Evolutionary conservation across 2,329 filamentous ascomycete genomes (phyloP), one percentile per base, ranked within the genome.

Genomic region (Dactylellina leptospora): DNA sequence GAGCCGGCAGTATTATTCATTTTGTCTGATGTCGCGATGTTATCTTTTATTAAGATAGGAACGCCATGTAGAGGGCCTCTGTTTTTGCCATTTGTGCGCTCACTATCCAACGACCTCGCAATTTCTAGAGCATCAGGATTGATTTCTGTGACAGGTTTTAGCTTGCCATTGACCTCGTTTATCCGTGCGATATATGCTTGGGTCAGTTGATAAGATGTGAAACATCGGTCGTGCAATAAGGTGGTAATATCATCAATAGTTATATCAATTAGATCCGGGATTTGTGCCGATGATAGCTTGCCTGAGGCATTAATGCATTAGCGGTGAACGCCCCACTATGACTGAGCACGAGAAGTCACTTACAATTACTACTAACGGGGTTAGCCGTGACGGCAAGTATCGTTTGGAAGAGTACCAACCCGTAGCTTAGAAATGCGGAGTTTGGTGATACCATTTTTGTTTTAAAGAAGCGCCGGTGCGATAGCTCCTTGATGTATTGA

Each of bases 1-100:
- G 88, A 90, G 1, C 88, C 88, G 2, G 87, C 81, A 0, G 85
- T 87, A 73, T 85, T 89, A 76, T 86, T 84, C 85, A 89, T 87
- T 68, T 81, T 78, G 76, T 89, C 87, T 1, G 79, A 77, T 0
- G 87, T 89, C 11, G 84, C 87, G 51, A 90, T 88, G 76, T 87
- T 88, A 79, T 88, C 85, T 78, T 90, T 90, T 79, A 90, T 81
- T 3, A 89, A 79, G 22, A 90, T 84, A 0, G 87, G 88, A 2
- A 90, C 82, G 4, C 88, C 87, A 76, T 90, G 86, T 0, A 89
- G 80, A 1, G 85, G 85, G 0, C 77, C 78, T 18, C 74, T 27
- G 18, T 72, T 45, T 3, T 73, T 72, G 22, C 76, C 75, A 2
- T 38, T 28, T 1, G 56, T 55, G 64, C 77, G 75, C 55, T 78